Percentiles rank a stretch among this genome's conserved stretches.
Conservation (phyloP, 2,329 filamentous ascomycete species). For the Paraconiothyrium sp. region DNA sequence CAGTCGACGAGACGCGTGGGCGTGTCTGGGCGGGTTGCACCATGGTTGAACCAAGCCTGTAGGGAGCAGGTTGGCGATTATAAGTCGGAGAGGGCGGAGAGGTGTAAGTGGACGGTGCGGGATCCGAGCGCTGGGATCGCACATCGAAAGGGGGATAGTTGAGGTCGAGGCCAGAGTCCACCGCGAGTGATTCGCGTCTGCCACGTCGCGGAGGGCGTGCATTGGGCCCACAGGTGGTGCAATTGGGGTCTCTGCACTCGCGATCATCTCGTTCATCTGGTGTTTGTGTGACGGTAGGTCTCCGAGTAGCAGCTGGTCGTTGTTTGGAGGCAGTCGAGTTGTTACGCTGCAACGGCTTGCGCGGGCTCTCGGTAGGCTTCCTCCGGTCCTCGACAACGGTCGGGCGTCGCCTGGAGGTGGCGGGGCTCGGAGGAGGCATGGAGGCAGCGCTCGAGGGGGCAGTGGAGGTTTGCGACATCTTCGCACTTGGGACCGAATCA, state of each 20-base stretch:
- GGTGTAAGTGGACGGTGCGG: slow-evolving; percentile 31
- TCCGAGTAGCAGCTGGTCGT: slow-evolving; percentile 22
- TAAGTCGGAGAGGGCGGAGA: slow-evolving; percentile 42
- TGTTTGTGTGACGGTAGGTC: slow-evolving; percentile 20
- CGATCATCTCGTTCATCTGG: slow-evolving; percentile 18
- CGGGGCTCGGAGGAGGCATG: slow-evolving; percentile 30
- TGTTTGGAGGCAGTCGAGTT: slow-evolving; percentile 36
- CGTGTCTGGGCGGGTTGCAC: slow-evolving; percentile 41
- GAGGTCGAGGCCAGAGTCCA: slow-evolving; percentile 43
- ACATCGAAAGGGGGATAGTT: slow-evolving; percentile 36
- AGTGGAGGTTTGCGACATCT: slow-evolving; percentile 38
- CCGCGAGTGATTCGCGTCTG: slow-evolving; percentile 29
- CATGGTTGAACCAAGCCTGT: slow-evolving; percentile 37
- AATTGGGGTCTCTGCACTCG: slow-evolving; percentile 48
- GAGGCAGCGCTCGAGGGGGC: slow-evolving; percentile 27
- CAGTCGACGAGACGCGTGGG: slow-evolving; percentile 35
- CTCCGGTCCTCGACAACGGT: slow-evolving; percentile 30
- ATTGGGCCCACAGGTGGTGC: slow-evolving; percentile 38
- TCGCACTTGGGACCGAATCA: slow-evolving; percentile 59
- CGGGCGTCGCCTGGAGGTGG: slow-evolving; percentile 30
- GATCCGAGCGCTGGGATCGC: slow-evolving; percentile 44
- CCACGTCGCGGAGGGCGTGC: slow-evolving; percentile 23
- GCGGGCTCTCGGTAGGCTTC: slow-evolving; percentile 33
- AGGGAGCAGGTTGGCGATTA: slow-evolving; percentile 30
- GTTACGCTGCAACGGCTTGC: slow-evolving; percentile 36